phyloP scores from a whole-genome alignment of 1,284 basidiomycete genomes.

The Rhodotorula sp. region DNA sequence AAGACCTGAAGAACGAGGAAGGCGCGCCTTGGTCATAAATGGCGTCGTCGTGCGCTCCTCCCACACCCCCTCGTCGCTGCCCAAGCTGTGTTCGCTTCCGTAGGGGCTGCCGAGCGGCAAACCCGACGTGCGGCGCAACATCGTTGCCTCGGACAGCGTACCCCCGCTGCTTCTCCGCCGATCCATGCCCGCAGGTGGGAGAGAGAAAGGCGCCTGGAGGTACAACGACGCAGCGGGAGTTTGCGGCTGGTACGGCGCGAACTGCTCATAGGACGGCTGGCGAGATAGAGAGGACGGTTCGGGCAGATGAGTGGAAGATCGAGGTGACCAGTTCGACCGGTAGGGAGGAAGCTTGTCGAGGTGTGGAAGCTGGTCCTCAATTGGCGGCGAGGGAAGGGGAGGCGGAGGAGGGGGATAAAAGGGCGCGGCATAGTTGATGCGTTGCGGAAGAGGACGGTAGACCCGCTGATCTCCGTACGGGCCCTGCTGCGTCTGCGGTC shows the following conservation, averaged over 20 bases:
- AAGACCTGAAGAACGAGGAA: neutral
- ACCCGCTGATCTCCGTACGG: neutral
- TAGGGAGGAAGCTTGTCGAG: neutral
- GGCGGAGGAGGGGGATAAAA: neutral
- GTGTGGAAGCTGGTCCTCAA: neutral
- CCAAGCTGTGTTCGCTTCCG: conserved; percentile 1
- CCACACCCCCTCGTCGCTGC: neutral
- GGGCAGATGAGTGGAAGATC: no score
- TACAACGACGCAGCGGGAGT: neutral
- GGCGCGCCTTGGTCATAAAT: conserved; percentile 17
- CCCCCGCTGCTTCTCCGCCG: neutral
- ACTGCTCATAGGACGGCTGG: neutral
- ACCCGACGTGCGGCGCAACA: neutral
- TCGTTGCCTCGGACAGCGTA: neutral
- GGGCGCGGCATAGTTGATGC: no score
- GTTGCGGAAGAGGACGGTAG: neutral
- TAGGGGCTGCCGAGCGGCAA: neutral
- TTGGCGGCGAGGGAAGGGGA: neutral
- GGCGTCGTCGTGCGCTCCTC: conserved; percentile 11
- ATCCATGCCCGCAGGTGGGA: neutral
- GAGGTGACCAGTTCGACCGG: neutral
- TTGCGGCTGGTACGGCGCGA: no score
- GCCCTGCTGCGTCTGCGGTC: neutral
- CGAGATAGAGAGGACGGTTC: neutral
- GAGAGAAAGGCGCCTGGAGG: neutral